Conservation (phyloP, 768 basidiomycete species). For the Mycena vitilis region DNA sequence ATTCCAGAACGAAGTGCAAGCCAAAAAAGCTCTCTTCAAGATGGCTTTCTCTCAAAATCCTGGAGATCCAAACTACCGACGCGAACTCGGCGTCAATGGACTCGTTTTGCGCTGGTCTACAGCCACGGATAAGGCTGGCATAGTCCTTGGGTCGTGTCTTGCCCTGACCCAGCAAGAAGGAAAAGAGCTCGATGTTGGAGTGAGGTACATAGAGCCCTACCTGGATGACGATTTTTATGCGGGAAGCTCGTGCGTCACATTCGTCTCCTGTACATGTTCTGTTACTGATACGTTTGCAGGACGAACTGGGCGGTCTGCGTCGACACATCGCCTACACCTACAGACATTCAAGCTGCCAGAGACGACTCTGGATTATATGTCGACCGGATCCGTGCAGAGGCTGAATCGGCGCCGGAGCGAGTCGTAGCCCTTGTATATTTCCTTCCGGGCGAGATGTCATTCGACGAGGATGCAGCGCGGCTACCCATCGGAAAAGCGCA, state of each 20-base stretch:
- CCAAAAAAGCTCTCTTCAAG: no score
- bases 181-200: neutral
- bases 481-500: neutral
- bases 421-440: constrained; percentile 20
- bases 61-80: constrained; percentile 11
- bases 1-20: no score
- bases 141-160: constrained; percentile 8
- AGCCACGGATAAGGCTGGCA: constrained; percentile 14
- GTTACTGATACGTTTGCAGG: neutral
- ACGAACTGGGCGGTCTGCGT: constrained; percentile 16
- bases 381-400: constrained; percentile 3
- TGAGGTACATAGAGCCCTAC: constrained; percentile 14
- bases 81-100: neutral
- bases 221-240: constrained; percentile 7
- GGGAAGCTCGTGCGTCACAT: constrained; percentile 5
- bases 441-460: constrained; percentile 4
- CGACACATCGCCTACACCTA: neutral
- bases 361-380: neutral
- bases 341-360: neutral
- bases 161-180: constrained; percentile 11
- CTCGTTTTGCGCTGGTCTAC: constrained; percentile 21
- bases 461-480: constrained; percentile 17
- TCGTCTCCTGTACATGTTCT: neutral
- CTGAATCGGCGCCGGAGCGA: constrained; percentile 14
- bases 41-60: neutral